Conservation (phyloP, 2,329 filamentous ascomycete species). For the Aureobasidium sp. region DNA sequence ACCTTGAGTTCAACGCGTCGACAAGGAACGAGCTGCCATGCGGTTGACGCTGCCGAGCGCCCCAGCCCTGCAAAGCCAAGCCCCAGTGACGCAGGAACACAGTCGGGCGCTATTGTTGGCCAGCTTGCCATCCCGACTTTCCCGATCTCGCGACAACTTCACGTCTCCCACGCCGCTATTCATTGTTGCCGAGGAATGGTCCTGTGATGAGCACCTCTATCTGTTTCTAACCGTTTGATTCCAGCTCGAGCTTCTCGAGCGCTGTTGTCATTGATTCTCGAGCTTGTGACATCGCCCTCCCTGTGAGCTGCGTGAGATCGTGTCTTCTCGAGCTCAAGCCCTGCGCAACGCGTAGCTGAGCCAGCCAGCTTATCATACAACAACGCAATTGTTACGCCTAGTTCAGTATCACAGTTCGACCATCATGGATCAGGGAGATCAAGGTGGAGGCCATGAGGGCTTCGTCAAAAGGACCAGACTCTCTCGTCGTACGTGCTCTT, state of each 20-base stretch:
- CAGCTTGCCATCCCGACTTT: constrained; percentile 5
- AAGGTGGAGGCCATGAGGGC: constrained; percentile 17
- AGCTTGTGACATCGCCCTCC: not conserved
- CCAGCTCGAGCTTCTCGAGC: not conserved
- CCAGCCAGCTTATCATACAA: not conserved
- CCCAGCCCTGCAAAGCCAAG: not conserved
- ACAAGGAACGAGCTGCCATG: constrained; percentile 4
- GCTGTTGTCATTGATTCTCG: not conserved
- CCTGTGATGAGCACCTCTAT: not conserved
- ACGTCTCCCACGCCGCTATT: not conserved
- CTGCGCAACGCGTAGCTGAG: constrained; percentile 1
- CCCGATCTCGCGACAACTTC: constrained; percentile 7
- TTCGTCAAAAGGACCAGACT: constrained; percentile 16
- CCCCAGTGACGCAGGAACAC: not conserved
- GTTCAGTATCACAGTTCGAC: not conserved
- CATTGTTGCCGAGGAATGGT: not conserved
- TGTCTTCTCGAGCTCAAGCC: not conserved
- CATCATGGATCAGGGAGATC: constrained; percentile 19
- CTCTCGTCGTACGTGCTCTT: constrained; percentile 12
- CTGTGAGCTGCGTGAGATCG: not conserved
- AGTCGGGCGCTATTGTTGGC: not conserved
- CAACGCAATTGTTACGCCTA: not conserved
- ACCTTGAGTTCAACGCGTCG: not conserved
- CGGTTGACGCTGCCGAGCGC: constrained; percentile 7
- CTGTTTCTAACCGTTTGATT: not conserved